Percentiles rank a stretch among this genome's conserved stretches.
Conservation (phyloP, 805 yeast species). For the Osmozyma mogii region DNA sequence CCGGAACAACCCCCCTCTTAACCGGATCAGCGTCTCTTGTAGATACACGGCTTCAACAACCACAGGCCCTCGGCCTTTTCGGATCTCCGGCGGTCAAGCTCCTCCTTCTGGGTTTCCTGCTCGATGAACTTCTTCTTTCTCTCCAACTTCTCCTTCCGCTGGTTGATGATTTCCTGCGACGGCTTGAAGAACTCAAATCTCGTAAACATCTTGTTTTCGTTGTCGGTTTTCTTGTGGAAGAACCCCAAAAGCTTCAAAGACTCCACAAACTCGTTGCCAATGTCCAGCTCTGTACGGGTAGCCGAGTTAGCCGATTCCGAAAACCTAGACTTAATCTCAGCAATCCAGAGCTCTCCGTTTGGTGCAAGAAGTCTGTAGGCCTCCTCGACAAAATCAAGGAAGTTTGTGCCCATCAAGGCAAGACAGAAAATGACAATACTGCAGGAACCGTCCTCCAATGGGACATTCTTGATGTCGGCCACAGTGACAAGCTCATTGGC, state of each 20-base stretch:
- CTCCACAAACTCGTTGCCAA: conserved; percentile 73
- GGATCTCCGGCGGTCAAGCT: conserved; percentile 46
- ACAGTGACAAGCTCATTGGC: conserved; percentile 88
- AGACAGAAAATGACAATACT: conserved; percentile 88
- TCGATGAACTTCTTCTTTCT: conserved; percentile 65
- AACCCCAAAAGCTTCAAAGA: conserved; percentile 75
- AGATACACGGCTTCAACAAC: conserved; percentile 93
- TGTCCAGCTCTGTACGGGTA: conserved; percentile 27
- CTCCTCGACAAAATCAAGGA: conserved; percentile 83
- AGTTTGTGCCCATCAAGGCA: conserved; percentile 96
- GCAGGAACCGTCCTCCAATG: conserved; percentile 70
- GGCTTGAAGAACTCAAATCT: conserved; percentile 93
- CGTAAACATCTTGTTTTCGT: conserved; percentile 85
- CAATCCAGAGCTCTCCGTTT: conserved; percentile 93
- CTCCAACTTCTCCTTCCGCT: conserved; percentile 52
- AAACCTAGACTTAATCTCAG: conserved; percentile 92
- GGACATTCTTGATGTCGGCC: conserved; percentile 92
- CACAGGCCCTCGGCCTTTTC: conserved; percentile 70
- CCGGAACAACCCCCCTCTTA: too few species aligned
- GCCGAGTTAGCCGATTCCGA: conserved; percentile 39
- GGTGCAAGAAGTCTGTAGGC: conserved; percentile 84
- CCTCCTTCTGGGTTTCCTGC: conserved; percentile 54
- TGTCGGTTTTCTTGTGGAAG: conserved; percentile 82
- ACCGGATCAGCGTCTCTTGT: conserved; percentile 72
- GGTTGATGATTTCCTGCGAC: conserved; percentile 55